Evolutionary conservation across 2,329 filamentous ascomycete species (phyloP), one percentile per base, ranked within the genome.

Genomic region (Sporothrix pallida): DNA sequence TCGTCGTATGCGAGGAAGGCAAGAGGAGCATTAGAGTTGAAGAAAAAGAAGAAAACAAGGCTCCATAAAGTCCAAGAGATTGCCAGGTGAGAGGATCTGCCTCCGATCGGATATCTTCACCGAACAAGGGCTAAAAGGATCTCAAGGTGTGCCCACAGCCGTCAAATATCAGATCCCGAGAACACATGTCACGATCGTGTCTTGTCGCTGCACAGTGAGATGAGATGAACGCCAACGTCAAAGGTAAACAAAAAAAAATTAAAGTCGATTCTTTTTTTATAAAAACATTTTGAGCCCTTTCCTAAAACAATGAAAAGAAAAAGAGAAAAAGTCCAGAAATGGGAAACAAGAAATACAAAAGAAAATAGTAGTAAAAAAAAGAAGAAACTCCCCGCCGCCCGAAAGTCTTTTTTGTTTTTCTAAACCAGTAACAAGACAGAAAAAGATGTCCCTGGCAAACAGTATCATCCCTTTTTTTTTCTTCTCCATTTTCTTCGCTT

Each of bases 201-300:
- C 23, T 26, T 26, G 9, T 37, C 31, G 3, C 31, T 2, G 37
- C 31, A 58, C 58, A 17, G 20, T 5, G 10, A 15, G 9, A 37
- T 37, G 31, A 37, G 31, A 37, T 7, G 31, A 37, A 37, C 31
- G 5, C 31, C 4, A 5, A 37, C 4, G 31, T 37, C 4, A 37
- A 9, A 37, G 26, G 10, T 60, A 26, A 67, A 17, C 42, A 46
- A 67, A 48, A 48, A 37, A 67, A 67, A 48, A 48, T 65, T 46
- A 65, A 63, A 48, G 62, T 67, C 42, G 62, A 46, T 67, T 67
- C 20, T 17, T 67, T 48, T 65, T 67, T 48, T 67, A 67, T 48
- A 26, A 46, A 48, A 26, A 31, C 42, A 67, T 3, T 48, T 67
- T 17, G 44, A 44, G 62, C 62, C 42, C 26, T 67, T 23, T 67